Conservation (phyloP, 768 basidiomycete genomes). For the Rhizopogon salebrosus region DNA sequence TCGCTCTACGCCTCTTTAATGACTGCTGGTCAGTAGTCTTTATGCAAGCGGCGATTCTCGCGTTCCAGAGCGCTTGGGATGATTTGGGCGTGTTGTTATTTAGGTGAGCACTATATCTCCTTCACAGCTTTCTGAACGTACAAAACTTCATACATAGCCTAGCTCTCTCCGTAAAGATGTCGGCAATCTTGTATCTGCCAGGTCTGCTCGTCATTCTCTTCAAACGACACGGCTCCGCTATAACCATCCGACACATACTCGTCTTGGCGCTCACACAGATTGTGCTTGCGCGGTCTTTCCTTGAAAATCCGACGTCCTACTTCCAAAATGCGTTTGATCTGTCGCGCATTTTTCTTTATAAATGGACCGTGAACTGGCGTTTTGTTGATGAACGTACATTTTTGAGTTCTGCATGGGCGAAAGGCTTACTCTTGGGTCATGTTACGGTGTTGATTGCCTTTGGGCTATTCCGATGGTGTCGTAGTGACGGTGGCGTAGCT, state of each 20-base stretch:
- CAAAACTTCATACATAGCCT: constrained; percentile 5
- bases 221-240: constrained; percentile 59
- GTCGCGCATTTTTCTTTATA: constrained; percentile 82
- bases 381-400: constrained; percentile 78
- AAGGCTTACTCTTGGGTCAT: constrained; percentile 63
- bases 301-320: constrained; percentile 63
- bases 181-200: constrained; percentile 82
- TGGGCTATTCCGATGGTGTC: constrained; percentile 74
- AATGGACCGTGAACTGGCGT: constrained; percentile 99
- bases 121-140: neutral
- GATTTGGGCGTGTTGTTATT: constrained; percentile 62
- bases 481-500: constrained; percentile 61
- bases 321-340: constrained; percentile 79
- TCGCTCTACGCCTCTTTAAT: constrained; percentile 87
- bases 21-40: constrained; percentile 82
- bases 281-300: constrained; percentile 66
- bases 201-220: constrained; percentile 80
- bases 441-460: constrained; percentile 53
- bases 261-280: constrained; percentile 41
- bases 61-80: constrained; percentile 56
- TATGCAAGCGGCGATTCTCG: constrained; percentile 61
- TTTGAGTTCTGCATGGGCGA: constrained; percentile 57
- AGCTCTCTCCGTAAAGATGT: constrained; percentile 95
- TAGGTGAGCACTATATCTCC: constrained; percentile 46
- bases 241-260: constrained; percentile 44